Percentiles rank a stretch among this genome's conserved stretches.
Evolutionary conservation across 805 yeast genomes (phyloP).

Genomic region (Ogataea kodamae): DNA sequence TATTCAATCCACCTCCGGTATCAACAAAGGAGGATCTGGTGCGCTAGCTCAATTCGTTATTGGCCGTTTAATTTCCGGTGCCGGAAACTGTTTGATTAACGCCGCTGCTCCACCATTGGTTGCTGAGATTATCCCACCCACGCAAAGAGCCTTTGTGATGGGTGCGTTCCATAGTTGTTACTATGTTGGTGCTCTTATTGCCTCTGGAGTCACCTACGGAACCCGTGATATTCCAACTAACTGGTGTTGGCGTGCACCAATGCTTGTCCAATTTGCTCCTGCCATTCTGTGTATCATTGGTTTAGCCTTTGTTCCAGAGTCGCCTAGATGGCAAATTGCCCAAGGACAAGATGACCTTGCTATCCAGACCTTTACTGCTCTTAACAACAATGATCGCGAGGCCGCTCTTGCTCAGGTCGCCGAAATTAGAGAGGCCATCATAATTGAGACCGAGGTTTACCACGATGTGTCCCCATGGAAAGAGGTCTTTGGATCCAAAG

Average conservation of each 20-base stretch:
- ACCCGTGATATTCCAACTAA: constrained; percentile 36
- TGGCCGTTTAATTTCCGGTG: constrained; percentile 44
- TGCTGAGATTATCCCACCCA: constrained; percentile 46
- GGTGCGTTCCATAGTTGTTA: constrained; percentile 45
- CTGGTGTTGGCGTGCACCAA: constrained; percentile 52
- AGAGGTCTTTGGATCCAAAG: constrained; percentile 37
- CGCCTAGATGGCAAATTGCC: constrained; percentile 37
- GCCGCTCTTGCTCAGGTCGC: constrained; percentile 31
- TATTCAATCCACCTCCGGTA: constrained; percentile 39
- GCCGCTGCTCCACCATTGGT: constrained; percentile 45
- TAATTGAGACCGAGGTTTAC: constrained; percentile 12
- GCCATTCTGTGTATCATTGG: constrained; percentile 5
- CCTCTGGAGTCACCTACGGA: constrained; percentile 44
- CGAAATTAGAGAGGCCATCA: constrained; percentile 26
- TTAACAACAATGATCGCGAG: constrained; percentile 33
- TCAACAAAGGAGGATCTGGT: constrained; percentile 26
- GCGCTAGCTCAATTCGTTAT: constrained; percentile 34
- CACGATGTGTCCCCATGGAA: constrained; percentile 34
- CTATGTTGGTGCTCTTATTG: constrained; percentile 42
- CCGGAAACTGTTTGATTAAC: constrained; percentile 39
- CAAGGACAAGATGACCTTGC: constrained; percentile 34
- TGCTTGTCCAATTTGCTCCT: constrained; percentile 37
- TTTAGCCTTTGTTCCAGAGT: constrained; percentile 35
- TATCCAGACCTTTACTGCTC: constrained; percentile 27
- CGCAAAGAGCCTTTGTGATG: constrained; percentile 37